Percentiles rank a stretch among this genome's conserved stretches.
These are phyloP conservation scores for Diaporthe australafricana DNA, from an alignment of 2,329 filamentous ascomycete genomes.

Conservation along the genomic window DNA sequence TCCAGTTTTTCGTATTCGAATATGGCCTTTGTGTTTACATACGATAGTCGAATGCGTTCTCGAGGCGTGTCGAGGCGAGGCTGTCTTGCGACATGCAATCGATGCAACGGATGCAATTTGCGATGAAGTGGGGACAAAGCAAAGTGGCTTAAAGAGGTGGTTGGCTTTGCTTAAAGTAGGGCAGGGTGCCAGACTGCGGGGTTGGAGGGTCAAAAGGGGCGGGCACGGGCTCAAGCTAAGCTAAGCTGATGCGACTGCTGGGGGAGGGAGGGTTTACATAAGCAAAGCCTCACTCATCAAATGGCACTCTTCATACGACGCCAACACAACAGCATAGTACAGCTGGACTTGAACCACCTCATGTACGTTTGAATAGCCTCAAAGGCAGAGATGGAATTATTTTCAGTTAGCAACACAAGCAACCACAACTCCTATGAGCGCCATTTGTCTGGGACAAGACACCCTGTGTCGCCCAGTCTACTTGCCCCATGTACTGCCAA, in stretches of 20 bases:
- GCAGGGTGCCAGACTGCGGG: conserved; percentile 24
- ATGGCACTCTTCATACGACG: not conserved
- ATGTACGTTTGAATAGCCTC: not conserved
- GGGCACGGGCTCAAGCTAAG: not conserved
- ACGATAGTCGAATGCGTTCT: conserved; percentile 18
- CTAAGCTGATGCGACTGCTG: not conserved
- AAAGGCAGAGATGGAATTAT: not conserved
- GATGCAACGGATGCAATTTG: conserved; percentile 38
- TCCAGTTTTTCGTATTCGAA: conserved; percentile 28
- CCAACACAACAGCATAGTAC: not conserved
- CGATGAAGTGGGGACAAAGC: conserved; percentile 24
- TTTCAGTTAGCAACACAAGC: conserved; percentile 1
- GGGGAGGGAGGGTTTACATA: conserved; percentile 17
- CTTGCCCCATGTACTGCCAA: conserved; percentile 14
- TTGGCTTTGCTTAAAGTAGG: conserved; percentile 30
- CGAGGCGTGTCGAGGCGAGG: conserved; percentile 26
- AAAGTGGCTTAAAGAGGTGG: conserved; percentile 35
- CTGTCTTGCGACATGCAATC: conserved; percentile 26
- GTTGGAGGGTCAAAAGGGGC: conserved; percentile 28
- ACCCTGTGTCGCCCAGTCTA: not conserved
- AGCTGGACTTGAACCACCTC: not conserved
- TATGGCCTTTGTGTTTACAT: not conserved
- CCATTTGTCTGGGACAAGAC: not conserved
- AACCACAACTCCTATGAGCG: conserved; percentile 28
- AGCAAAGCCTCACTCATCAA: not conserved